phyloP scores from a whole-genome alignment of 352 stramenopile genomes.

The Phytophthora lateralis region DNA sequence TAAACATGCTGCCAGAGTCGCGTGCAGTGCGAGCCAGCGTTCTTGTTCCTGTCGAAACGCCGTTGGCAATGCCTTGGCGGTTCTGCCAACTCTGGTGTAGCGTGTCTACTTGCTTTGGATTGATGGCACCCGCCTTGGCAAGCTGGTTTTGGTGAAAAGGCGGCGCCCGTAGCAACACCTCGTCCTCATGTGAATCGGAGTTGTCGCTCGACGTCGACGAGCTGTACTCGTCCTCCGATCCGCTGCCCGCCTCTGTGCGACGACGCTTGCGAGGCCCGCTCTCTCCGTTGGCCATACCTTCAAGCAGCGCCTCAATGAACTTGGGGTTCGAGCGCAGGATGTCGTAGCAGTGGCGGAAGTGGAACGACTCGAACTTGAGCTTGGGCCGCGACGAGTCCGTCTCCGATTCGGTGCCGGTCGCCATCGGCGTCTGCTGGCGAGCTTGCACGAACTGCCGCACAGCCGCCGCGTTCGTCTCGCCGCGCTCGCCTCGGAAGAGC shows the following conservation, averaged over 20 bases:
- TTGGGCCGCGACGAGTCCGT: conserved; percentile 21
- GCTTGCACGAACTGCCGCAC: conserved; percentile 32
- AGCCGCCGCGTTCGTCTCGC: conserved; percentile 25
- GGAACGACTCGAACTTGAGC: conserved; percentile 42
- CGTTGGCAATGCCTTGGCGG: conserved; percentile 2
- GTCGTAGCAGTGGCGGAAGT: conserved; percentile 43
- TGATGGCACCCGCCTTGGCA: conserved; percentile 18
- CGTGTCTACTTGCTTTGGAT: conserved; percentile 7
- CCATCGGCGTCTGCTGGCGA: conserved; percentile 17
- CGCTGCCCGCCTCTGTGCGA: conserved; percentile 5
- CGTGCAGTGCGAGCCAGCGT: not conserved
- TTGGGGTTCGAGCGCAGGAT: conserved; percentile 19
- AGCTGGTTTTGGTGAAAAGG: conserved; percentile 3
- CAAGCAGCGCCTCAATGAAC: conserved; percentile 28
- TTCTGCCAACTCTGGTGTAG: conserved; percentile 4
- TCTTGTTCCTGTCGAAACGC: not conserved
- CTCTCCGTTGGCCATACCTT: not conserved
- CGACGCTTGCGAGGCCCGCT: conserved; percentile 21
- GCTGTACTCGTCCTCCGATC: conserved; percentile 20
- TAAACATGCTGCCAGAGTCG: conserved; percentile 10
- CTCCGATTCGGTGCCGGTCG: conserved; percentile 16
- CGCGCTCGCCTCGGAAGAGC: conserved; percentile 28
- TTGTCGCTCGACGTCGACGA: conserved; percentile 29
- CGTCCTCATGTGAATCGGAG: conserved; percentile 22
- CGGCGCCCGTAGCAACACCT: conserved; percentile 4